These are phyloP conservation scores for Venturia oleaginea DNA, from an alignment of 2,329 filamentous ascomycete species.

Conservation along the genomic window DNA sequence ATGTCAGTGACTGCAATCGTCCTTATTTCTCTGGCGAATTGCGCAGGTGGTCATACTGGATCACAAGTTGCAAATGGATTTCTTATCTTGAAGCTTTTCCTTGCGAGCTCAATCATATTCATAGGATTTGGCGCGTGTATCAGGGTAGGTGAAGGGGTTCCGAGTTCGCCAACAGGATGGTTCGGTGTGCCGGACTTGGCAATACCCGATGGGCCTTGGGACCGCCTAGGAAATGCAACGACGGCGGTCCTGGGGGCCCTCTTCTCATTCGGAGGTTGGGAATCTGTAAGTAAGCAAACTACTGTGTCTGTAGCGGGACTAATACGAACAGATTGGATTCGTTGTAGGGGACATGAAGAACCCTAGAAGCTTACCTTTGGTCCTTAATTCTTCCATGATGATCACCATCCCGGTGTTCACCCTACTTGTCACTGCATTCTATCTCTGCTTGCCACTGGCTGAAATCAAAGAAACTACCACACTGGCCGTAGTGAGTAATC, in stretches of 20 bases:
- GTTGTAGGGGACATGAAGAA: constrained; percentile 29
- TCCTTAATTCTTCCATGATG: constrained; percentile 52
- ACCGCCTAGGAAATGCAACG: constrained; percentile 50
- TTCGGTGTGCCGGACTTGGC: constrained; percentile 47
- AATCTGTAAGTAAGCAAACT: constrained; percentile 40
- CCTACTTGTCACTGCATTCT: constrained; percentile 24
- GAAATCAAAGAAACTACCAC: constrained; percentile 25
- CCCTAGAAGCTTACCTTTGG: constrained; percentile 37
- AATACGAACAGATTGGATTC: constrained; percentile 28
- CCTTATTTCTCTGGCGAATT: constrained; percentile 34
- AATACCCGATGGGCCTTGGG: constrained; percentile 44
- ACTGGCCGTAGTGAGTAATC: too few relatives aligned
- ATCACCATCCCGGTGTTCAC: constrained; percentile 53
- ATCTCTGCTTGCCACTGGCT: constrained; percentile 13
- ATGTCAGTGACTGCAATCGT: constrained; percentile 28
- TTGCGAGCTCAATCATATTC: constrained; percentile 24
- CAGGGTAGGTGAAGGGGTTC: constrained; percentile 23
- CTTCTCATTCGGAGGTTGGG: constrained; percentile 59
- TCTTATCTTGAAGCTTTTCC: constrained; percentile 29
- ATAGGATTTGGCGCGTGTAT: constrained; percentile 23
- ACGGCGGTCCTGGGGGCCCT: constrained; percentile 52
- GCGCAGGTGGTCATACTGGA: constrained; percentile 33
- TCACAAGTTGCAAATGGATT: constrained; percentile 34
- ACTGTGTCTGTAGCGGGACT: neutral
- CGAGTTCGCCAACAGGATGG: constrained; percentile 29